These are phyloP conservation scores for Scedosporium dehoogii DNA, from an alignment of 2,329 filamentous ascomycete genomes.

Conservation along the genomic window DNA sequence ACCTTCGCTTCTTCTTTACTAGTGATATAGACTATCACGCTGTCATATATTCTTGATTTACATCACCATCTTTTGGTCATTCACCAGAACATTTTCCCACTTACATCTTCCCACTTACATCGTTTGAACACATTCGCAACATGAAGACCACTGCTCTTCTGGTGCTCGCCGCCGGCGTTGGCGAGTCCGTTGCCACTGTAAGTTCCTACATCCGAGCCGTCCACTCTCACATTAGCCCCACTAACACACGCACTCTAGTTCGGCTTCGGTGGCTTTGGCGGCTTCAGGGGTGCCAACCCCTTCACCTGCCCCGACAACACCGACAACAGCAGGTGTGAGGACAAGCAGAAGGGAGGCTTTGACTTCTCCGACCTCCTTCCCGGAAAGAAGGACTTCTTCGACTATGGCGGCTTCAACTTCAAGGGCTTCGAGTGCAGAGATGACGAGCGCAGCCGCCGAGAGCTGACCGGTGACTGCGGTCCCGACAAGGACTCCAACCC, in stretches of 20 bases:
- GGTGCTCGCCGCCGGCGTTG: slow-evolving; percentile 40
- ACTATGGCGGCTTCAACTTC: slow-evolving; percentile 66
- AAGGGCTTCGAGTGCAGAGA: slow-evolving; percentile 51
- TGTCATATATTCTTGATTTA: slow-evolving; percentile 12
- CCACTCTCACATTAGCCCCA: too few relatives aligned
- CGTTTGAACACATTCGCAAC: slow-evolving; percentile 13
- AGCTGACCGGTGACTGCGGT: slow-evolving; percentile 47
- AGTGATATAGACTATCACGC: slow-evolving; percentile 13
- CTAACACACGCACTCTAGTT: slow-evolving; percentile 5
- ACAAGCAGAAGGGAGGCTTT: slow-evolving; percentile 61
- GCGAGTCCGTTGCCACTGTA: slow-evolving; percentile 39
- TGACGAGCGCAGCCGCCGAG: slow-evolving; percentile 50
- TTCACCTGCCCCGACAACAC: slow-evolving; percentile 63
- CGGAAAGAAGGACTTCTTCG: slow-evolving; percentile 53
- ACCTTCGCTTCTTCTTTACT: slow-evolving; percentile 12
- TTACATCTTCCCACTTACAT: not conserved
- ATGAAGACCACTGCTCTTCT: slow-evolving; percentile 45
- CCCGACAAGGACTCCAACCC: slow-evolving; percentile 37
- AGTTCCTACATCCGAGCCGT: too few relatives aligned
- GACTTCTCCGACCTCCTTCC: slow-evolving; percentile 55
- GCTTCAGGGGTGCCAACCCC: slow-evolving; percentile 22
- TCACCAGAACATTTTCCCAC: slow-evolving; percentile 3
- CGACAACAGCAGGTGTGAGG: slow-evolving; percentile 61
- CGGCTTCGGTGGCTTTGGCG: slow-evolving; percentile 10
- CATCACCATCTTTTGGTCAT: slow-evolving; percentile 9